A percentile compares a stretch with the other conserved stretches of the same genome.
phyloP scores from a whole-genome alignment of 208 protist species.

The Crithidia brevicula region DNA sequence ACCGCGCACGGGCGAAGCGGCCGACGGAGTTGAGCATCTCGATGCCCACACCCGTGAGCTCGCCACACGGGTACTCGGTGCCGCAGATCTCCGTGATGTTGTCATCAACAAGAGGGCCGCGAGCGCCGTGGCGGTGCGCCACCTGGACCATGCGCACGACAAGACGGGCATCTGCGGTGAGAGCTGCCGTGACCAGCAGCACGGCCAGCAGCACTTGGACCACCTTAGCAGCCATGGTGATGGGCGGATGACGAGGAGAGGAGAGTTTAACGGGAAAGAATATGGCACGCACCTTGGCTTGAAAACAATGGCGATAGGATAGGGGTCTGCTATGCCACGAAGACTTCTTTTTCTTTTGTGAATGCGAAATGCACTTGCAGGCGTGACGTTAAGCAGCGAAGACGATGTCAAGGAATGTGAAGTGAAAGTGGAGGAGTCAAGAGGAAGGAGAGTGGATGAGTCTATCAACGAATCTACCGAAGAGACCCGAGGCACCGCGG shows the following conservation, averaged over 20 bases:
- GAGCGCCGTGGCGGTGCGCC: constrained; percentile 51
- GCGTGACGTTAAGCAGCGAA: too few species aligned
- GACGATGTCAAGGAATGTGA: too few species aligned
- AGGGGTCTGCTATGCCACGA: too few species aligned
- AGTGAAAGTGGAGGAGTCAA: too few species aligned
- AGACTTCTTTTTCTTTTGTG: too few species aligned
- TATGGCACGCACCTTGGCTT: too few species aligned
- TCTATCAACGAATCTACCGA: too few species aligned
- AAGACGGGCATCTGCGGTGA: constrained; percentile 24
- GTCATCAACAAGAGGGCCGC: constrained; percentile 24
- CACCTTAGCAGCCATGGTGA: background rate
- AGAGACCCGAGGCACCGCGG: too few species aligned
- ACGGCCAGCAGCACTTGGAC: background rate
- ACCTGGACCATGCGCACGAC: constrained; percentile 45
- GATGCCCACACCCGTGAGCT: constrained; percentile 44
- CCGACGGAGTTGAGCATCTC: constrained; percentile 37
- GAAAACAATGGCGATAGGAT: too few species aligned
- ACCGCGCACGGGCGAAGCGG: constrained; percentile 38
- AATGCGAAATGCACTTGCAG: too few species aligned
- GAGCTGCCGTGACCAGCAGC: constrained; percentile 13
- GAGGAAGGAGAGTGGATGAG: too few species aligned
- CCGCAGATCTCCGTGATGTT: constrained; percentile 43
- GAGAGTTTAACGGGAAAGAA: too few species aligned
- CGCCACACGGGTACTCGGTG: constrained; percentile 35
- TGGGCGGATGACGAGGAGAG: background rate